These are phyloP conservation scores for Linnemannia zychae DNA, from an alignment of 192 early-diverging fungal genomes.

Conservation along the genomic window DNA sequence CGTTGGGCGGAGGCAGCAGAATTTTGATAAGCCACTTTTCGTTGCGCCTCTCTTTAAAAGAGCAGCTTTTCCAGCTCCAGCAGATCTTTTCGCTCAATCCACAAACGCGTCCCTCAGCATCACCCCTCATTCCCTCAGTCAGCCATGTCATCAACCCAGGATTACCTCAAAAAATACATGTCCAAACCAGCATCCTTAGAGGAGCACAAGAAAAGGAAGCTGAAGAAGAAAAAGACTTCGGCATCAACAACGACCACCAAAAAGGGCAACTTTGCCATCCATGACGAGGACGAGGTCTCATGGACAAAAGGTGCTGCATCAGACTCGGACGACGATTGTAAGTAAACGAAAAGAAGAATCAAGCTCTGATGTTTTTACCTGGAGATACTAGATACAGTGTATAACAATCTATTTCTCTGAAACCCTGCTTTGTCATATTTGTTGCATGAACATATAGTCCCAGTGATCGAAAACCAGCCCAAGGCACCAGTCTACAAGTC, in stretches of 20 bases:
- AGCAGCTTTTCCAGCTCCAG: not conserved
- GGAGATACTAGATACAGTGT: too few relatives aligned
- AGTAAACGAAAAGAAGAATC: not conserved
- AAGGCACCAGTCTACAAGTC: conserved; percentile 42
- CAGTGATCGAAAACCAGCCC: conserved; percentile 22
- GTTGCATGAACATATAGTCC: conserved; percentile 20
- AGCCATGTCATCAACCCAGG: conserved; percentile 52
- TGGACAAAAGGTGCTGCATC: conserved; percentile 40
- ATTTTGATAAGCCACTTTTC: not conserved
- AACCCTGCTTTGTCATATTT: not conserved
- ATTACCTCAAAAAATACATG: conserved; percentile 56
- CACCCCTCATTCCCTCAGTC: not conserved
- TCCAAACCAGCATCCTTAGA: conserved; percentile 45
- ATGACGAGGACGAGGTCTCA: conserved; percentile 51
- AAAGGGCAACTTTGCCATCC: conserved; percentile 50
- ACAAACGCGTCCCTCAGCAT: not conserved
- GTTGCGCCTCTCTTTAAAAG: not conserved
- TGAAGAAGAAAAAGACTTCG: conserved; percentile 33
- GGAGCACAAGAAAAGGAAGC: conserved; percentile 34
- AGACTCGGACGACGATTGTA: conserved; percentile 46
- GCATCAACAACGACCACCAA: conserved; percentile 18
- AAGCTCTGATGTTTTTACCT: too few relatives aligned
- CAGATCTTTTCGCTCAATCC: not conserved
- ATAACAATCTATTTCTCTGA: not conserved
- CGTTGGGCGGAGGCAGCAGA: not conserved